phyloP scores from a whole-genome alignment of 2,329 filamentous ascomycete species.

The Ceratocystis smalleyi region DNA sequence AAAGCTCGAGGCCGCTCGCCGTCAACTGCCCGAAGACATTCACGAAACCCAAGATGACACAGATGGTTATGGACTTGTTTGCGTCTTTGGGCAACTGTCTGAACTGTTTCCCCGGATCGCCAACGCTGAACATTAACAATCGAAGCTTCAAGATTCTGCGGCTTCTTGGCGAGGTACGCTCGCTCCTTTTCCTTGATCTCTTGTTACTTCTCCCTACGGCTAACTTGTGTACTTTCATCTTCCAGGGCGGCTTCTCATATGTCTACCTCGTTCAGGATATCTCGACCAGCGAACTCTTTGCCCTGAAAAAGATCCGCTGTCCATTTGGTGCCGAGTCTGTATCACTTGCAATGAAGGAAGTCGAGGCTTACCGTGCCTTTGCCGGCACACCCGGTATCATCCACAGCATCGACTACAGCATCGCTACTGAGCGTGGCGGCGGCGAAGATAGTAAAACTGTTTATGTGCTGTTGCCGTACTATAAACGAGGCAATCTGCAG shows the following conservation, averaged over 20 bases:
- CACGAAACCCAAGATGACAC: conserved; percentile 43
- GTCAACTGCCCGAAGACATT: too few species aligned
- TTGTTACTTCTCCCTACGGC: background rate
- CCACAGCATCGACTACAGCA: conserved; percentile 64
- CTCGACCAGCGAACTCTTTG: conserved; percentile 66
- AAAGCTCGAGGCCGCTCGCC: background rate
- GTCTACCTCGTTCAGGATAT: conserved; percentile 97
- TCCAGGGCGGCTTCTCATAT: conserved; percentile 87
- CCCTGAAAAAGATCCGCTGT: conserved; percentile 97
- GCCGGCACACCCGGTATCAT: conserved; percentile 72
- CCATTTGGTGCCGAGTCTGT: conserved; percentile 96
- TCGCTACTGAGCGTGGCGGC: conserved; percentile 55
- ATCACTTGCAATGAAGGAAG: conserved; percentile 85
- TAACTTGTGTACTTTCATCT: background rate
- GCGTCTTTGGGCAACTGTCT: conserved; percentile 91
- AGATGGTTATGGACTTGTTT: conserved; percentile 73
- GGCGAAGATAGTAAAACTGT: conserved; percentile 66
- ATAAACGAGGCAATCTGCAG: conserved; percentile 85
- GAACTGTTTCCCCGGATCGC: conserved; percentile 88
- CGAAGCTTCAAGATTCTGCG: conserved; percentile 92
- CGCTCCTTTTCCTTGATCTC: conserved; percentile 2
- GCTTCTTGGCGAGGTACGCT: conserved; percentile 67
- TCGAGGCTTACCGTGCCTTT: conserved; percentile 91
- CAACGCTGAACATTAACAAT: conserved; percentile 86
- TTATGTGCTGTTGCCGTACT: conserved; percentile 92